Evolutionary conservation across 2,329 filamentous ascomycete species (phyloP), one percentile per base, ranked within the genome.

Genomic region (Emergomyces pasteurianus): DNA sequence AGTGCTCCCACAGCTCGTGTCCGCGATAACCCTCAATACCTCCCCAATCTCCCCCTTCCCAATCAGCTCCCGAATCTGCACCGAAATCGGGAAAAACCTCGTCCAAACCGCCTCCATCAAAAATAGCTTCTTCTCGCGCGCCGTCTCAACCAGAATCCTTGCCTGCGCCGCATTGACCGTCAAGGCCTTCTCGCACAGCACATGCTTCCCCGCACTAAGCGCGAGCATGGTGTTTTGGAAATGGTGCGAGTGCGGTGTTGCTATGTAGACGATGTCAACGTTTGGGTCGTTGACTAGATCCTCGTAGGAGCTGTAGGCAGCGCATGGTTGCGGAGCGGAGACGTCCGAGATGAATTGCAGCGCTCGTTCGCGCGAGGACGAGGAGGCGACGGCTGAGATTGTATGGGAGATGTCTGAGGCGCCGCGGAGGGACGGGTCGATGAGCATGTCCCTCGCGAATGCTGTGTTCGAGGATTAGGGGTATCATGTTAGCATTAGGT

Each of bases 71-170:
- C 76, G 67, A 26, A 91, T 75, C 69, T 92, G 84, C 72, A 90
- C 83, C 69, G 88, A 92, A 14, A 95, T 77, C 2, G 91, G 91
- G 77, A 95, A 94, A 77, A 87, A 94, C 62, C 91, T 81, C 42
- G 90, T 95, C 91, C 90, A 95, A 23, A 95, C 89, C 50, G 89
- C 89, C 75, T 92, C 89, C 88, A 92, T 91, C 63, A 92, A 76
- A 79, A 88, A 87, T 72, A 90, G 71, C 63, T 83, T 82, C 80
- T 90, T 92, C 69, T 83, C 80, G 71, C 79, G 83, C 7, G 91
- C 91, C 62, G 83, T 86, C 64, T 86, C 83, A 58, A 86, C 82
- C 31, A 96, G 80, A 71, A 85, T 85, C 74, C 83, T 84, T 28
- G 88, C 79, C 75, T 96, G 91, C 10, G 84, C 79, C 2, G 88